These are phyloP conservation scores for Dipteronia dyeriana DNA, from an alignment of 345 rosid genomes.

Conservation along the genomic window DNA sequence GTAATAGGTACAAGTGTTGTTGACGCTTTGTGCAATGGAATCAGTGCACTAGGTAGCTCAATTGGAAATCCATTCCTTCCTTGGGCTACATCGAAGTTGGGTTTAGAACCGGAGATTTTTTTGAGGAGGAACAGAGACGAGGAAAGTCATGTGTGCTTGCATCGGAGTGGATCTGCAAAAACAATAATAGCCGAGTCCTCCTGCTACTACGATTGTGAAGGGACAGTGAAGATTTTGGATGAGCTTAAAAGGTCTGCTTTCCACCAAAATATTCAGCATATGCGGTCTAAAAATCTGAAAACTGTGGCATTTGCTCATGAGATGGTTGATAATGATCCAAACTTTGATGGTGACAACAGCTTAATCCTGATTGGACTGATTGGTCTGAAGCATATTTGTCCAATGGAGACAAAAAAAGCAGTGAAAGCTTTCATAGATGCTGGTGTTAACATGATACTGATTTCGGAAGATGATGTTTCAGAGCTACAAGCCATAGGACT, in stretches of 20 bases:
- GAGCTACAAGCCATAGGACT: neutral
- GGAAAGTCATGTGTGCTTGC: conserved; percentile 1
- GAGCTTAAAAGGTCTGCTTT: neutral
- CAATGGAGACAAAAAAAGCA: neutral
- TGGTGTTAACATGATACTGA: conserved; percentile 11
- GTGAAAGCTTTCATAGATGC: neutral
- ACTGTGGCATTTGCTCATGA: conserved; percentile 19
- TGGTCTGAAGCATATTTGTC: conserved; percentile 4
- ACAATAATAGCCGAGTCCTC: neutral
- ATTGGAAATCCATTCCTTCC: neutral
- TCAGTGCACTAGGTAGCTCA: neutral
- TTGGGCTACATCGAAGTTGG: conserved; percentile 5
- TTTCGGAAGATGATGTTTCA: conserved; percentile 9
- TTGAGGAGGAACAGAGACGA: conserved; percentile 2
- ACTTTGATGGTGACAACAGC: conserved; percentile 1
- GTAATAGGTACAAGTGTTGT: neutral
- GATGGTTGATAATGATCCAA: neutral
- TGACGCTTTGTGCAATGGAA: conserved; percentile 6
- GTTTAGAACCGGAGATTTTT: neutral
- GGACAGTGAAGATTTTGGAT: neutral
- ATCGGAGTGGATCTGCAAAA: conserved; percentile 16
- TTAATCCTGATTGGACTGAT: conserved; percentile 13
- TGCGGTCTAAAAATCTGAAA: conserved; percentile 1
- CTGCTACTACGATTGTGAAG: neutral
- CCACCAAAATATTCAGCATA: neutral